Evolutionary conservation across 148 eudicot genomes (phyloP).

Genomic region (Diospyros lotus): DNA sequence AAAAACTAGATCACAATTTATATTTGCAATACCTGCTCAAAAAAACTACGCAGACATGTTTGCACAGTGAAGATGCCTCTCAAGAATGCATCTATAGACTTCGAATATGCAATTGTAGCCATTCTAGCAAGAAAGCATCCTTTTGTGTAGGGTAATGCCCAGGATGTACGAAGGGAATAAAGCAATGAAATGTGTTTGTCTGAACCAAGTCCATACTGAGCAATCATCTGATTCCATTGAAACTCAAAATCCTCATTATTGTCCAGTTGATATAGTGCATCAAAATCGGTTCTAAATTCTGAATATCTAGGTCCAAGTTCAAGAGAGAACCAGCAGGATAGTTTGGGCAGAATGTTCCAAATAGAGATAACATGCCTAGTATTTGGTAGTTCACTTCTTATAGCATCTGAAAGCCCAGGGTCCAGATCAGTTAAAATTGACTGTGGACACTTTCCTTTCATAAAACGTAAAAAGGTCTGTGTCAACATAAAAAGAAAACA

Average conservation of each 20-base stretch:
- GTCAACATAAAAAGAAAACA: background rate
- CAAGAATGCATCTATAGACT: constrained; percentile 21
- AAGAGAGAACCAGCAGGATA: constrained; percentile 35
- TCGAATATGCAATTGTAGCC: constrained; percentile 25
- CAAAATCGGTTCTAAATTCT: constrained; percentile 34
- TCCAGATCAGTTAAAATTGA: constrained; percentile 37
- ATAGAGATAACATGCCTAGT: constrained; percentile 31
- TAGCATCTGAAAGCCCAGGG: constrained; percentile 30
- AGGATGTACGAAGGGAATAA: constrained; percentile 25
- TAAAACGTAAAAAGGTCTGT: constrained; percentile 32
- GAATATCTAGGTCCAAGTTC: constrained; percentile 26
- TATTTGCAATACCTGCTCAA: constrained; percentile 18
- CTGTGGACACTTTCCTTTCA: constrained; percentile 30
- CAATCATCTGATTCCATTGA: constrained; percentile 29
- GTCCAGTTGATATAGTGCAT: constrained; percentile 19
- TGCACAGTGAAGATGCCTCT: constrained; percentile 23
- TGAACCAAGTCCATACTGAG: constrained; percentile 26
- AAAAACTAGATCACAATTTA: constrained; percentile 1
- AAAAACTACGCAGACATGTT: constrained; percentile 29
- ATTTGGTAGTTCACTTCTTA: constrained; percentile 28
- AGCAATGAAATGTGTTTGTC: constrained; percentile 25
- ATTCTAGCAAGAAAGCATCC: constrained; percentile 32
- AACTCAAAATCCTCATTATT: constrained; percentile 30
- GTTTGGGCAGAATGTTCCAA: constrained; percentile 35
- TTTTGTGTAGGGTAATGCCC: constrained; percentile 29